Evolutionary conservation across 306 rosid species (phyloP).

Genomic region (Cucurbita pepo): DNA sequence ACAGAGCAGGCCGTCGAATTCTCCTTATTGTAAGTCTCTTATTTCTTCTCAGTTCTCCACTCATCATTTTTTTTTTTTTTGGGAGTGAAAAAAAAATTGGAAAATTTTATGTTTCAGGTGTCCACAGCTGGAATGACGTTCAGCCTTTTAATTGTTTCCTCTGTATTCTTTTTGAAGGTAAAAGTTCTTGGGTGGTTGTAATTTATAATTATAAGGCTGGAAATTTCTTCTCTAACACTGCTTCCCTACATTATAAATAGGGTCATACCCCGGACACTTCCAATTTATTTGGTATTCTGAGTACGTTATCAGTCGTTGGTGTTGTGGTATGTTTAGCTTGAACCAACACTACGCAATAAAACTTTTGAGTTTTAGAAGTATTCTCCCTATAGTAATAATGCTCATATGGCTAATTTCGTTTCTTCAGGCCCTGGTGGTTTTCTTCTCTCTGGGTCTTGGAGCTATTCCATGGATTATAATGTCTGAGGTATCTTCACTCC

Average conservation of each 20-base stretch:
- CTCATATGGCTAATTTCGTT: neutral
- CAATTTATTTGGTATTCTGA: constrained; percentile 23
- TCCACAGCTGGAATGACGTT: constrained; percentile 56
- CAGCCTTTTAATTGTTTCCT: constrained; percentile 51
- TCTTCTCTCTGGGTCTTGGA: constrained; percentile 71
- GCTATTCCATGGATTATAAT: constrained; percentile 87
- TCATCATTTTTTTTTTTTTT: neutral
- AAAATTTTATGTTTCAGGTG: constrained; percentile 18
- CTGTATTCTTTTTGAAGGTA: constrained; percentile 61
- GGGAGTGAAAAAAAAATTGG: neutral
- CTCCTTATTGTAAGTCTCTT: constrained; percentile 45
- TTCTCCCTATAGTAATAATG: neutral
- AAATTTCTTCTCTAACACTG: neutral
- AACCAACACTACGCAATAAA: neutral
- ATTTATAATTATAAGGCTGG: neutral
- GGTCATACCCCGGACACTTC: constrained; percentile 25
- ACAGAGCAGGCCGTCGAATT: constrained; percentile 64
- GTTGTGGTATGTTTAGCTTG: constrained; percentile 43
- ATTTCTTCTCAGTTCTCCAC: neutral
- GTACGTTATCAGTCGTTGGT: constrained; percentile 45
- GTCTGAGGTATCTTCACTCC: constrained; percentile 49
- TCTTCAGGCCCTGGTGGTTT: constrained; percentile 36
- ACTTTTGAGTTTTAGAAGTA: neutral
- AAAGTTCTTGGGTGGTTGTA: neutral
- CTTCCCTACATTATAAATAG: constrained; percentile 8